phyloP scores from a whole-genome alignment of 2,329 filamentous ascomycete species.

The Macrophomina phaseolina region DNA sequence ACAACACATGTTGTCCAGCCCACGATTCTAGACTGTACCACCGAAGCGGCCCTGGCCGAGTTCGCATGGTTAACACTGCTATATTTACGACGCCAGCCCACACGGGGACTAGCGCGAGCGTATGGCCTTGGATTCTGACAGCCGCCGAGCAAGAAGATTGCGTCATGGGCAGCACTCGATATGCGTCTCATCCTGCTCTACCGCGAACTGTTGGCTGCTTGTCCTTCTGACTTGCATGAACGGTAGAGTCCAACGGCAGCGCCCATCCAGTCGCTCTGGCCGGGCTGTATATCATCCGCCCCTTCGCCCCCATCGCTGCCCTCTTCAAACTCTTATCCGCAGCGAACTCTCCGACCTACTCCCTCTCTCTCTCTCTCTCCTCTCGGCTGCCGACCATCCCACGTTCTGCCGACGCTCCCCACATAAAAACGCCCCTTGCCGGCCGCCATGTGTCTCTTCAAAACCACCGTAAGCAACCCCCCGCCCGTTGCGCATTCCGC shows the following conservation, averaged over 20 bases:
- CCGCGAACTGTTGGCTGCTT: neutral
- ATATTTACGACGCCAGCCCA: neutral
- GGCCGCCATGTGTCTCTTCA: slow-evolving; percentile 12
- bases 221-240: neutral
- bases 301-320: neutral
- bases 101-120: neutral
- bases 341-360: neutral
- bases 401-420: neutral
- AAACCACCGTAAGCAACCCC: neutral
- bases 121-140: neutral
- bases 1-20: neutral
- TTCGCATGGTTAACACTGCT: neutral
- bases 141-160: neutral
- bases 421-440: neutral
- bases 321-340: neutral
- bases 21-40: neutral
- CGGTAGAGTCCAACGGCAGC: neutral
- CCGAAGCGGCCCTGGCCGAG: neutral
- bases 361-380: neutral
- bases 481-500: neutral
- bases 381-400: neutral
- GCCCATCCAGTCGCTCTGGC: neutral
- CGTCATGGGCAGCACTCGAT: neutral
- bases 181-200: neutral
- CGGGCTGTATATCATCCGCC: neutral